phyloP scores from a whole-genome alignment of 108 stramenopile species.

The Discostella stelligeroides region DNA sequence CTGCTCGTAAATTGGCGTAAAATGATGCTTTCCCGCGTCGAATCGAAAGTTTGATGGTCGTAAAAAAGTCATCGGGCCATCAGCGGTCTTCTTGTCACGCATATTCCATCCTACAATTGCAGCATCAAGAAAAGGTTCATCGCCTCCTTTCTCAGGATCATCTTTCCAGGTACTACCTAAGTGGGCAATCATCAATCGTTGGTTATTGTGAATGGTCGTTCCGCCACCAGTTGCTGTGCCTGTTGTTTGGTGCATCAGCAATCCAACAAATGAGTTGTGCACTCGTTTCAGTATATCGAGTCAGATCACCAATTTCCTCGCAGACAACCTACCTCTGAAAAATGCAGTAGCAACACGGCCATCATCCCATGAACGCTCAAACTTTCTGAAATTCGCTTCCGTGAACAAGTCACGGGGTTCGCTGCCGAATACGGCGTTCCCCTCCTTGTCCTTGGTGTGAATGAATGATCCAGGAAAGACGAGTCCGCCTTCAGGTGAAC shows the following conservation, averaged over 20 bases:
- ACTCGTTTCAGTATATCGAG: too few relatives aligned
- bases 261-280: neutral
- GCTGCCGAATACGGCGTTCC: slow-evolving; percentile 70
- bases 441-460: slow-evolving; percentile 65
- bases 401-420: slow-evolving; percentile 98
- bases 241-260: slow-evolving; percentile 2
- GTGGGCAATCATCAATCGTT: slow-evolving; percentile 90
- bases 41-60: slow-evolving; percentile 83
- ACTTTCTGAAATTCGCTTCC: slow-evolving; percentile 95
- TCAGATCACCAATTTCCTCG: neutral
- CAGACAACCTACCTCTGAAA: slow-evolving; percentile 69
- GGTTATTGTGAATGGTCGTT: slow-evolving; percentile 94
- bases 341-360: slow-evolving; percentile 93
- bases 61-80: slow-evolving; percentile 89
- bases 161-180: slow-evolving; percentile 88
- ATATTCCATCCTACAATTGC: slow-evolving; percentile 98
- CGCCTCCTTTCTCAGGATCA: slow-evolving; percentile 83
- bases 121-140: slow-evolving; percentile 92
- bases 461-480: slow-evolving; percentile 87
- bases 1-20: slow-evolving; percentile 99
- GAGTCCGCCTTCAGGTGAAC: slow-evolving; percentile 54
- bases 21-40: slow-evolving; percentile 91
- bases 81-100: slow-evolving; percentile 94
- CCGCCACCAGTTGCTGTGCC: slow-evolving; percentile 99
- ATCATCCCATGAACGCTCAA: slow-evolving; percentile 94